phyloP scores from a whole-genome alignment of 208 protist genomes.

The Lotmaria passim region DNA sequence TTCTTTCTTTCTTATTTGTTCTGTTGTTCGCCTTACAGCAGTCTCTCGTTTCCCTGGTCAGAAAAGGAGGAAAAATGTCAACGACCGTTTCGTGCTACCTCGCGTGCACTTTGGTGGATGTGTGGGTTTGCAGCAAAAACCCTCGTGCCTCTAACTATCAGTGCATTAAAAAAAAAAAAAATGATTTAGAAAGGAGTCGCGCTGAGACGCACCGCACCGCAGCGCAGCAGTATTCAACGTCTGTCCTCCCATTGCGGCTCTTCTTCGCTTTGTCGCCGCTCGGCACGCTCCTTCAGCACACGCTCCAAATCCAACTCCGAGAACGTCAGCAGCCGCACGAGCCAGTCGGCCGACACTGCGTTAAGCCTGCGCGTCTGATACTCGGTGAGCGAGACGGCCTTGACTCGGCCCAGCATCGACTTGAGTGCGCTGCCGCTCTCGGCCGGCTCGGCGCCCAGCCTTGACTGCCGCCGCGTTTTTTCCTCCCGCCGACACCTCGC shows the following conservation, averaged over 20 bases:
- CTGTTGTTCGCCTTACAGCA: too few species aligned
- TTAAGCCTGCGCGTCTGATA: constrained; percentile 48
- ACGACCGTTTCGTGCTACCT: too few species aligned
- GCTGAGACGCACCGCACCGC: too few species aligned
- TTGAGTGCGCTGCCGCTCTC: constrained; percentile 42
- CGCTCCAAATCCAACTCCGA: constrained; percentile 58
- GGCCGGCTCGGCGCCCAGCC: constrained; percentile 19
- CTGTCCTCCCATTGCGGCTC: constrained; percentile 3
- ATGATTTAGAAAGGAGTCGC: too few species aligned
- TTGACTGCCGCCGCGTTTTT: constrained; percentile 32
- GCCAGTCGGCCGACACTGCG: constrained; percentile 58
- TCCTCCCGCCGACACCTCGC: constrained; percentile 61
- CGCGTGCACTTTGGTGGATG: too few species aligned
- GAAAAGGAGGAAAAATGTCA: too few species aligned
- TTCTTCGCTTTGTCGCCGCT: constrained; percentile 5
- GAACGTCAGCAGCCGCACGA: constrained; percentile 56
- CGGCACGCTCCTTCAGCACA: constrained; percentile 27
- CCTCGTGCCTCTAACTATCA: too few species aligned
- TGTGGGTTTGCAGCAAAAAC: too few species aligned
- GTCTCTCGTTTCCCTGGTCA: too few species aligned
- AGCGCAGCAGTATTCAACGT: too few species aligned
- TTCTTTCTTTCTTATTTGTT: too few species aligned
- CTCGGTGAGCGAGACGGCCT: constrained; percentile 44
- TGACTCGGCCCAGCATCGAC: constrained; percentile 44
- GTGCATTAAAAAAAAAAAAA: too few species aligned